Conservation (phyloP, 1,139 yeast species). For the Yamadazyma blattariae region DNA sequence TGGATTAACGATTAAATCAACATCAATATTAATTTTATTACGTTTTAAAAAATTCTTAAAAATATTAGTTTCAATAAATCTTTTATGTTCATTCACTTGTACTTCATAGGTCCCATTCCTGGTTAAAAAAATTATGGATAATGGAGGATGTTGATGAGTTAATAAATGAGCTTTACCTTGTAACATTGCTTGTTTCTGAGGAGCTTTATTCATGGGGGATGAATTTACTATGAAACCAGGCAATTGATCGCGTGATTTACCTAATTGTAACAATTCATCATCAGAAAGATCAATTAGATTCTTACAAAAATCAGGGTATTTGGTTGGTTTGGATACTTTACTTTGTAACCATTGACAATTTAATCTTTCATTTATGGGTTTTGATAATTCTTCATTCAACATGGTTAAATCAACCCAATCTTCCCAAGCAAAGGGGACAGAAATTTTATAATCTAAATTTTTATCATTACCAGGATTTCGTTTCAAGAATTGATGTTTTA, state of each 20-base stretch:
- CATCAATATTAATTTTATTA: constrained; percentile 6
- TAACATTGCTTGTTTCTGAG: constrained; percentile 20
- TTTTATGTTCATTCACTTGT: constrained; percentile 17
- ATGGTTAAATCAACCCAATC: constrained; percentile 27
- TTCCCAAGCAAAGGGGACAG: constrained; percentile 28
- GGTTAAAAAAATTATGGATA: constrained; percentile 22
- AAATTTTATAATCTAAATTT: no score
- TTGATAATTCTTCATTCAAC: constrained; percentile 16
- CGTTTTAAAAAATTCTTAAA: constrained; percentile 20
- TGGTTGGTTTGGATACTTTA: constrained; percentile 19
- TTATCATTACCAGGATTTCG: constrained; percentile 10
- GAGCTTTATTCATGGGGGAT: constrained; percentile 17
- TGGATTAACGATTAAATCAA: constrained; percentile 16
- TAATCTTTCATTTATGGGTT: constrained; percentile 15
- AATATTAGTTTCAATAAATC: constrained; percentile 24
- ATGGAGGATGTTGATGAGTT: constrained; percentile 25
- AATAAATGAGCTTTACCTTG: constrained; percentile 25
- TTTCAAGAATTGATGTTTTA: constrained; percentile 14
- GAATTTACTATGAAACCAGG: constrained; percentile 21
- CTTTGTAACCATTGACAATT: constrained; percentile 13
- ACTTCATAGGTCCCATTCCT: constrained; percentile 27
- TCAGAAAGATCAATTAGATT: constrained; percentile 20
- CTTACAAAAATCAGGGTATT: constrained; percentile 18
- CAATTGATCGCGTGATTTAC: constrained; percentile 19
- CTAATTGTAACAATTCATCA: no score